Evolutionary conservation across 768 basidiomycete species (phyloP).

Genomic region (Scleroderma citrinum): DNA sequence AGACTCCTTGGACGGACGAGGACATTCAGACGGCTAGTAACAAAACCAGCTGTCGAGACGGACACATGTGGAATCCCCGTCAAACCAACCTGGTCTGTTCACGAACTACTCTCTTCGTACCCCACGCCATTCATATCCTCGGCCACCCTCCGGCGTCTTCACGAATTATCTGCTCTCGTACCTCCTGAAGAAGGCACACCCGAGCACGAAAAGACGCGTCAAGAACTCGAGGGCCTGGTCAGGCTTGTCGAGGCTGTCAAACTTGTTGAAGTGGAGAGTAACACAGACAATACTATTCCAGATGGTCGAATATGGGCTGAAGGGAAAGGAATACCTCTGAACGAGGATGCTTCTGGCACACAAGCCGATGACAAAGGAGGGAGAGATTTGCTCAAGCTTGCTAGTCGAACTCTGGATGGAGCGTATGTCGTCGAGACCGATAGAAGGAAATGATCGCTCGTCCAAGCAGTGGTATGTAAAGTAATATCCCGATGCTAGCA

Average conservation of each 20-base stretch:
- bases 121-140: conserved; percentile 58
- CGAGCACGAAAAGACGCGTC: conserved; percentile 46
- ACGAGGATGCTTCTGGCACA: conserved; percentile 6
- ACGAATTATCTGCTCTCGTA: conserved; percentile 66
- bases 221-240: conserved; percentile 65
- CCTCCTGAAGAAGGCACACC: conserved; percentile 56
- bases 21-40: conserved; percentile 1
- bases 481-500: not conserved
- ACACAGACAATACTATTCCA: conserved; percentile 25
- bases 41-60: conserved; percentile 21
- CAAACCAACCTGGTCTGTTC: conserved; percentile 75
- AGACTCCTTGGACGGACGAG: not conserved
- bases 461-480: not conserved
- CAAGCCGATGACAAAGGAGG: conserved; percentile 31
- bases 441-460: conserved; percentile 16
- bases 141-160: conserved; percentile 54
- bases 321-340: conserved; percentile 30
- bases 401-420: conserved; percentile 41
- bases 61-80: conserved; percentile 63
- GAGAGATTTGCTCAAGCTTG: conserved; percentile 43
- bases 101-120: conserved; percentile 71
- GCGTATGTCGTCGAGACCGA: conserved; percentile 59
- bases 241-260: conserved; percentile 79
- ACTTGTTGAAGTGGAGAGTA: conserved; percentile 40
- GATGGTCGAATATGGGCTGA: conserved; percentile 40